Evolutionary conservation across 2,329 filamentous ascomycete species (phyloP).

Genomic region (Magnaporthiopsis poae): DNA sequence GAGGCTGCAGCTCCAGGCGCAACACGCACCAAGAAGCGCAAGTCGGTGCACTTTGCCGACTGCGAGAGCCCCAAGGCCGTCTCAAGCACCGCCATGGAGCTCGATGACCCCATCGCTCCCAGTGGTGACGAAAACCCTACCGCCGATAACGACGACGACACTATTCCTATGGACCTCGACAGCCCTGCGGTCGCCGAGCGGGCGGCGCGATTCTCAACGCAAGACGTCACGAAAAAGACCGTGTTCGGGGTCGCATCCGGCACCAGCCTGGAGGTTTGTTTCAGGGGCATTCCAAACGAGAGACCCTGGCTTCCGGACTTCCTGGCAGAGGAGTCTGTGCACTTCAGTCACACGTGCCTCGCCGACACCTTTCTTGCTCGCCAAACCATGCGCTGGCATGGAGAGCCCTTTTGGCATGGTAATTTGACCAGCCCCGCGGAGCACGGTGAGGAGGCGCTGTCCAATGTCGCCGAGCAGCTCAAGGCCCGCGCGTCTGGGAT

Average conservation of each 20-base stretch:
- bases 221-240: slow-evolving; percentile 1
- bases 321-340: slow-evolving; percentile 17
- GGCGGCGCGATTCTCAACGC: background rate
- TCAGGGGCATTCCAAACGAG: slow-evolving; percentile 17
- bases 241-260: slow-evolving; percentile 11
- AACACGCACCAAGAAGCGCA: slow-evolving; percentile 21
- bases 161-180: background rate
- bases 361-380: slow-evolving; percentile 17
- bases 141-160: background rate
- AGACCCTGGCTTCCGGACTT: slow-evolving; percentile 18
- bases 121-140: background rate
- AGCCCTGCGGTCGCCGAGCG: background rate
- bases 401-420: slow-evolving; percentile 18
- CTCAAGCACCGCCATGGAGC: background rate
- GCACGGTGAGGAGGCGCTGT: slow-evolving; percentile 15
- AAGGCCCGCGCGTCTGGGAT: slow-evolving; percentile 26
- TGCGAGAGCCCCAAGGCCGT: slow-evolving; percentile 9
- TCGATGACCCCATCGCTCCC: background rate
- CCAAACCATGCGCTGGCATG: background rate
- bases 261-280: slow-evolving; percentile 15
- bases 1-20: background rate
- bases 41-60: slow-evolving; percentile 28
- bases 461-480: slow-evolving; percentile 25
- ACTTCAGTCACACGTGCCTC: slow-evolving; percentile 21
- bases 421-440: slow-evolving; percentile 11